Conservation (phyloP, 345 rosid species). For the Gossypium bickii region DNA sequence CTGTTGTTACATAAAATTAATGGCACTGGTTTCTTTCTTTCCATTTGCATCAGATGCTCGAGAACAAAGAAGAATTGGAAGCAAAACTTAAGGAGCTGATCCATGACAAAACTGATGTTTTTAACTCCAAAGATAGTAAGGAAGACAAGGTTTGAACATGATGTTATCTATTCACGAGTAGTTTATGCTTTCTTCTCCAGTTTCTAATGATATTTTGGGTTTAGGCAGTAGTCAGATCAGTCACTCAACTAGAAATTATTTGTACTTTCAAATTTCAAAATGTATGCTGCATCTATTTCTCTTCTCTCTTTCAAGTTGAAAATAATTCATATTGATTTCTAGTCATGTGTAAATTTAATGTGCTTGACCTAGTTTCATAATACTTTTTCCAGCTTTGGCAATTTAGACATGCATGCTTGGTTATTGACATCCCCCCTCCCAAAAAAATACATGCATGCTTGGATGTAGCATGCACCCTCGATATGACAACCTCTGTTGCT, state of each 20-base stretch:
- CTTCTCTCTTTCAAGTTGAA: background rate
- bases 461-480: background rate
- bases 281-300: background rate
- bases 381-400: background rate
- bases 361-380: background rate
- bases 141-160: constrained; percentile 64
- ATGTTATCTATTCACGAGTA: background rate
- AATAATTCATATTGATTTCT: background rate
- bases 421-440: no score
- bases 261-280: background rate
- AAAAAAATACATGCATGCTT: no score
- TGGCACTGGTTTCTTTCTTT: background rate
- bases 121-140: constrained; percentile 51
- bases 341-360: background rate
- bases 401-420: background rate
- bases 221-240: background rate
- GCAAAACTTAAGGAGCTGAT: constrained; percentile 51
- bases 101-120: constrained; percentile 65
- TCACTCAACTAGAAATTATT: background rate
- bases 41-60: constrained; percentile 29
- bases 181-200: background rate
- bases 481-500: background rate
- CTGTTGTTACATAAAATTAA: background rate
- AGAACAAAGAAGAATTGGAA: constrained; percentile 56
- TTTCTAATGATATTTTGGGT: background rate